Base-by-base conservation (phyloP, 441 rosid species). In the Capsella rubella region DNA sequence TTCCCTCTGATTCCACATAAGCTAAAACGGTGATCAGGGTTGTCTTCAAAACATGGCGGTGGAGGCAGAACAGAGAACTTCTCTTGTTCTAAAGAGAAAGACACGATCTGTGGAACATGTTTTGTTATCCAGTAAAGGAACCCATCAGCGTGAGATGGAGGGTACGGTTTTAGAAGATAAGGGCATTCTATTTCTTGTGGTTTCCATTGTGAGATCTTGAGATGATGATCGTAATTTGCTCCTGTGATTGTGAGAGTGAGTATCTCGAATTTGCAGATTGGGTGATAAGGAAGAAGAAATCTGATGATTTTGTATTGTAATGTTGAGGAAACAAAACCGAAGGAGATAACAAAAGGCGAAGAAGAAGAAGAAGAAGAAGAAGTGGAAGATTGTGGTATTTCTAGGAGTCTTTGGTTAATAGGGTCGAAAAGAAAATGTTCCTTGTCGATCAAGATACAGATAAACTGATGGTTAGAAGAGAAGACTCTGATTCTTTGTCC, bases 31-130 rank as follows among this genome's bases (percentile, higher is more conserved):
- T 75, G 74, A 16, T 3, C n/a, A 27, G 51, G 74, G 16, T 43
- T 75, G 12, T 60, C 69, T 75, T 34, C 51, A 52, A 70, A 69
- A 54, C 79, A 76, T 45, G 61, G 54, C 4, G 79, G 71, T 56
- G 65, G 55, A 69, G 71, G 12, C 11, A 70, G 39, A 70, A 76
- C 47, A 56, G 61, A 76, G 75, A 69, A 76, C 25, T 47, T 70
- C 25, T 76, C 79, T 27, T 69, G 66, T 47, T 69, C 54, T 54
- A 76, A 71, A 46, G 79, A 70, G 54, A 76, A 76, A 55, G 71
- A 55, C 25, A 76, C 75, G 29, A 76, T 76, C 71, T 29, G 54
- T 43, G 74, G 79, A 42, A 50, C 46, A 29, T 64, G 8, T 55
- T 63, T 47, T 40, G 75, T 54, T 37, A 59, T 70, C 79, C 79